Conservation (phyloP, 345 rosid genomes). For the Citrus sp. region DNA sequence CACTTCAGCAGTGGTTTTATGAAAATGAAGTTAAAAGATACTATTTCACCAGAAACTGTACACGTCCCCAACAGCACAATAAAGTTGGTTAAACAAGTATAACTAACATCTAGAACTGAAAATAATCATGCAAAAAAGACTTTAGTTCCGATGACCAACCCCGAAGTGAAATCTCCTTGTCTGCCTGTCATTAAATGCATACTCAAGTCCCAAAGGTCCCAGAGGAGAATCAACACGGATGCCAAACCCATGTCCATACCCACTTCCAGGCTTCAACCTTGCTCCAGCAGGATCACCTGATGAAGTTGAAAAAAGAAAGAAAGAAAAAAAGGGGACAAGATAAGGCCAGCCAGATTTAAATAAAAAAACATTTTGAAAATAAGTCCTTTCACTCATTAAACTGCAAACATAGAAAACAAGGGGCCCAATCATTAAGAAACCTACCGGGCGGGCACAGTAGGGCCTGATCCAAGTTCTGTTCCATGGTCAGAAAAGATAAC, state of each 20-base stretch:
- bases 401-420: background rate
- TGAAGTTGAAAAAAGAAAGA: background rate
- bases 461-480: slow-evolving; percentile 84
- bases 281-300: slow-evolving; percentile 97
- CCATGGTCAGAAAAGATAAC: slow-evolving; percentile 87
- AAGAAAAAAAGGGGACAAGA: background rate
- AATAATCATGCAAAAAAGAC: background rate
- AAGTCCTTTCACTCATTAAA: background rate
- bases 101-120: background rate
- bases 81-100: background rate
- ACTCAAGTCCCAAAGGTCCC: slow-evolving; percentile 83
- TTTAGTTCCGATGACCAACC: slow-evolving; percentile 56
- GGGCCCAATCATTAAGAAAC: slow-evolving; percentile 11
- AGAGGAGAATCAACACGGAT: slow-evolving; percentile 82
- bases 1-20: background rate
- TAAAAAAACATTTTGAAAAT: background rate
- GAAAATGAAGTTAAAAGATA: background rate
- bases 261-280: slow-evolving; percentile 87
- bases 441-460: slow-evolving; percentile 84
- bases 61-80: background rate
- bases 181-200: slow-evolving; percentile 71
- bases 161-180: slow-evolving; percentile 84
- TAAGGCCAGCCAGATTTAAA: no score
- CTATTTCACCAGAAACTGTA: background rate
- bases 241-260: slow-evolving; percentile 86